Conservation (phyloP, 768 basidiomycete species). For the Cyathus striatus region DNA sequence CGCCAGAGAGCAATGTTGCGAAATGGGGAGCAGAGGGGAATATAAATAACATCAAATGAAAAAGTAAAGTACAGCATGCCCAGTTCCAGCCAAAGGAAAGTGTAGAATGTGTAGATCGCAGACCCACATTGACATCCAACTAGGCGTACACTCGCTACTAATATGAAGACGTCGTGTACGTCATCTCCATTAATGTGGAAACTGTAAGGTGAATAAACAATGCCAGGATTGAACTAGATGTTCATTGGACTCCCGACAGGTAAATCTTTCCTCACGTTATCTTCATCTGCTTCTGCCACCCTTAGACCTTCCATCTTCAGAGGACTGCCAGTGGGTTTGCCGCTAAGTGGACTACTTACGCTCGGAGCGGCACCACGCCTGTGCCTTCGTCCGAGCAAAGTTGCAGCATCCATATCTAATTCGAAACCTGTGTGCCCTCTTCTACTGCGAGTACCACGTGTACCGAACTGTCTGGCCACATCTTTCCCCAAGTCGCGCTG, state of each 20-base stretch:
- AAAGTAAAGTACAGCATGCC: not conserved
- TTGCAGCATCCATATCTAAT: slow-evolving; percentile 82
- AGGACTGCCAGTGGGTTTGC: slow-evolving; percentile 19
- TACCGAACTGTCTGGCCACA: not conserved
- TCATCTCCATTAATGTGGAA: too few species aligned
- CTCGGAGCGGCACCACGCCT: slow-evolving; percentile 14
- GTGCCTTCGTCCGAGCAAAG: slow-evolving; percentile 73
- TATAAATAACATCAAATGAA: slow-evolving; percentile 4
- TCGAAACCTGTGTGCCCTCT: slow-evolving; percentile 51
- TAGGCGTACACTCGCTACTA: too few species aligned
- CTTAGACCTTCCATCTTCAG: slow-evolving; percentile 17
- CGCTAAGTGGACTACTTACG: slow-evolving; percentile 29
- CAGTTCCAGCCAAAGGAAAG: not conserved
- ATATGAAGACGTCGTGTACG: too few species aligned
- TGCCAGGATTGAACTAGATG: too few species aligned
- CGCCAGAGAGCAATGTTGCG: not conserved
- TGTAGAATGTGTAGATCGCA: not conserved
- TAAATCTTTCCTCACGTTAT: slow-evolving; percentile 11
- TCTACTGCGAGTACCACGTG: slow-evolving; percentile 6
- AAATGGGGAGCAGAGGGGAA: slow-evolving; percentile 1
- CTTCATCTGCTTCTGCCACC: not conserved
- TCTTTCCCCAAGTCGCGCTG: slow-evolving; percentile 23
- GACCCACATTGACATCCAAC: too few species aligned
- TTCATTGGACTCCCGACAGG: slow-evolving; percentile 20
- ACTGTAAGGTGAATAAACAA: too few species aligned